Base-by-base conservation (phyloP, 1,139 yeast genomes). In the Kodamaea plutei region DNA sequence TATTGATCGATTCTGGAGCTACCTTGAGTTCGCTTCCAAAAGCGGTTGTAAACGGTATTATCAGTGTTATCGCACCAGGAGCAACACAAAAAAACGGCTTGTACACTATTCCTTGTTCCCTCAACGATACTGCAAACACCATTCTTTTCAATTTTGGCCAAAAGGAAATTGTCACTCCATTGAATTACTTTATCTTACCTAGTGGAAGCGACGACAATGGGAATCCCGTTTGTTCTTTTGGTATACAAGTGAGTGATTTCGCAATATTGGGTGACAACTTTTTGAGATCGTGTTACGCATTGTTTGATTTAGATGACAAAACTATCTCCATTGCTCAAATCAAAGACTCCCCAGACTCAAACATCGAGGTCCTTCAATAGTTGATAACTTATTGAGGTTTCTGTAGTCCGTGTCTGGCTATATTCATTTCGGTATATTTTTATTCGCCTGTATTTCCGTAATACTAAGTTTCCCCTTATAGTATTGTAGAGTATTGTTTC, bases 1-100 rank as follows among this genome's bases (percentile, higher is more conserved):
- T 58, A 17, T 43, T 61, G 25, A 48, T 65, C 18, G 72, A 65
- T 38, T 58, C 69, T 4, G 72, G 72, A 23, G 61, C 70, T 17
- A 64, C 71, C 10, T 53, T 58, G 34, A 47, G 58, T 21, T 49
- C 47, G 36, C 48, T 64, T 20, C 55, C 57, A 5, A 34, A 41
- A 15, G 23, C 28, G 4, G 19, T 25, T 12, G 29, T 32, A 10
- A 44, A 43, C 4, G 41, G 49, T 17, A 25, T 40, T 24, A 34
- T 53, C 23, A 29, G 35, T 8, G 25, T 38, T 8, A 31, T 58
- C 21, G 48, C 46, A 12, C 41, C 48, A 12, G 35, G 47, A 10
- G 54, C 49, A 16, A 39, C 47, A 8, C 45, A 40, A 36, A 8
- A 18, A 11, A 11, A 36, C 8, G 47, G 48, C 23, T 47, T 47